phyloP scores from a whole-genome alignment of 2,329 filamentous ascomycete genomes.

The Fusarium virguliforme region DNA sequence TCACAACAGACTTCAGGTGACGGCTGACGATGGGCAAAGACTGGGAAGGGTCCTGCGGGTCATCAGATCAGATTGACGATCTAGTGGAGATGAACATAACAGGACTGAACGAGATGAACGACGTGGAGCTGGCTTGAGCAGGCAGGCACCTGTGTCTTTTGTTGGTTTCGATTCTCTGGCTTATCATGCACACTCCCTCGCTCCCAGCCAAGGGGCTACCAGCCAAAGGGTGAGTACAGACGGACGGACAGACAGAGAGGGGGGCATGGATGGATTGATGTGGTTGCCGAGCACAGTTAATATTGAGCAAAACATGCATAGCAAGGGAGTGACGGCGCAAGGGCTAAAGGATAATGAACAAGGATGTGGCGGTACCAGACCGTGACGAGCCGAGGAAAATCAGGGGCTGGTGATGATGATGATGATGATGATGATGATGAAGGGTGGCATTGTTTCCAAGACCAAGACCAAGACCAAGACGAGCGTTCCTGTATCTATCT shows the following conservation, averaged over 20 bases:
- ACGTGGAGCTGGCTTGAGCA: constrained; percentile 50
- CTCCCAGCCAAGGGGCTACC: background rate
- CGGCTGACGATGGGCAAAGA: constrained; percentile 58
- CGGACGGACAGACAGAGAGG: constrained; percentile 15
- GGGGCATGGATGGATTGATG: constrained; percentile 19
- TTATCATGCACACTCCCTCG: constrained; percentile 30
- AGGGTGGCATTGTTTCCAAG: background rate
- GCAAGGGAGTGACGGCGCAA: constrained; percentile 51
- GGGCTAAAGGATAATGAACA: constrained; percentile 23
- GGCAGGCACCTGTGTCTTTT: constrained; percentile 23
- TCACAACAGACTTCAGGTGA: constrained; percentile 48
- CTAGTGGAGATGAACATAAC: constrained; percentile 64
- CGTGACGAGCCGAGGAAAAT: constrained; percentile 9
- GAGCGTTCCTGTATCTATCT: constrained; percentile 8
- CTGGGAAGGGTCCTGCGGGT: constrained; percentile 70
- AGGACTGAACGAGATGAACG: constrained; percentile 60
- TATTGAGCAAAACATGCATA: constrained; percentile 43
- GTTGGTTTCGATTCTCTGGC: constrained; percentile 33
- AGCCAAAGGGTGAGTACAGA: constrained; percentile 17
- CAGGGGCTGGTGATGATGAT: constrained; percentile 1
- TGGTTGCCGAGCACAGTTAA: constrained; percentile 23
- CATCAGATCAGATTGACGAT: constrained; percentile 70
- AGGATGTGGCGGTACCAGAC: constrained; percentile 11
- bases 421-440: background rate
- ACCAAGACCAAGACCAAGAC: constrained; percentile 3